Base-by-base conservation (phyloP, 495 filamentous ascomycete genomes). In the Aspergillus hancockii region DNA sequence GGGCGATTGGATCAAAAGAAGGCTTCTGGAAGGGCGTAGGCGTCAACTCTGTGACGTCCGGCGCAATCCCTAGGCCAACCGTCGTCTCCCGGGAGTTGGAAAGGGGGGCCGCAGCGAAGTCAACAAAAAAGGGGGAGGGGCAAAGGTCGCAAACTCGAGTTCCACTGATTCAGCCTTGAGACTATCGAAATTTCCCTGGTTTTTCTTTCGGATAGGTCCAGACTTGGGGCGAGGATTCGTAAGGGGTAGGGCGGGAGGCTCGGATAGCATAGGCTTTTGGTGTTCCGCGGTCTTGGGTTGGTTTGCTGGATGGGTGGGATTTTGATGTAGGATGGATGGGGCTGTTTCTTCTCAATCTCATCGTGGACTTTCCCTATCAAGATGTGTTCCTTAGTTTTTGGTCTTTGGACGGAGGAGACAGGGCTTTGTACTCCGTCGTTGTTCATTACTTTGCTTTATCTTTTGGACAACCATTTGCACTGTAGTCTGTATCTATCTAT, bases 71-170 rank as follows among this genome's bases (percentile, higher is more conserved):
- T 8, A n/a, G 21, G 19, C 57, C 62, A 58, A 58, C 56, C 41
- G 47, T 54, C 22, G 22, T 47, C 12, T 34, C 18, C 52, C 49
- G 54, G 62, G 55, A 53, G 6, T 41, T 50, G 53, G 61, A 63
- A 63, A 57, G 61, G 57, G 61, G 61, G 61, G 61, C 61, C 61
- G 54, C 41, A 41, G 43, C 4, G 23, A 49, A 23, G 46, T 7
- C 2, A 43, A 55, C 21, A 56, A 51, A 63, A 63, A 63, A 63
- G 61, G 61, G 57, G 61, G 61, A 63, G 61, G 61, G 61, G 61
- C 60, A 40, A 19, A 47, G 19, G 18, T 16, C 38, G 38, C 38
- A 41, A 41, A 41, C 38, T 47, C 13, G 43, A 47, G 43, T 47
- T 47, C 43, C 43, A 47, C 43, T 47, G 43, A 22, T 47, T 23